Evolutionary conservation across 768 basidiomycete species (phyloP).

Genomic region (Mrakia gelida): DNA sequence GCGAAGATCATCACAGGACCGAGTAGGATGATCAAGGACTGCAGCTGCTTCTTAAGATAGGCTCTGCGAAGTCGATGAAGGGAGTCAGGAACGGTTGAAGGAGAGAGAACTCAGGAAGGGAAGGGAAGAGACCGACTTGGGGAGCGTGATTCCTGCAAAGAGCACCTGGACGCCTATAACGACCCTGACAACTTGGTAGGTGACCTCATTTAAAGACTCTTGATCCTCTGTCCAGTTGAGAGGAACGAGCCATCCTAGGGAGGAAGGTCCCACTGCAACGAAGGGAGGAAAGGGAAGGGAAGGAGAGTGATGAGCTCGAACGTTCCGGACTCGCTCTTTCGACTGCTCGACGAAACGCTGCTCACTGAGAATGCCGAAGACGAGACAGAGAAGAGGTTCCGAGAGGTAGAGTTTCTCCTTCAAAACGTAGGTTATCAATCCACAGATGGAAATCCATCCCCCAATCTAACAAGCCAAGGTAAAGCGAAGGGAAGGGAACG

Average conservation of each 20-base stretch:
- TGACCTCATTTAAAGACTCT: slow-evolving; percentile 29
- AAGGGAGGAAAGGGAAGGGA: not conserved
- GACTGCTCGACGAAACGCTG: not conserved
- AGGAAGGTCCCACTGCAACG: slow-evolving; percentile 41
- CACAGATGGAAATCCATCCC: slow-evolving; percentile 39
- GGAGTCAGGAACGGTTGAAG: not conserved
- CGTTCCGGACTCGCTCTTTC: too few species aligned
- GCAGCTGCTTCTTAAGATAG: slow-evolving; percentile 45
- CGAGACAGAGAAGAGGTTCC: slow-evolving; percentile 26
- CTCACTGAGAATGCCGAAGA: slow-evolving; percentile 40
- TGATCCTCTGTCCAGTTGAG: slow-evolving; percentile 40
- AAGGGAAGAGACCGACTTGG: slow-evolving; percentile 36
- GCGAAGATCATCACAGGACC: slow-evolving; percentile 47
- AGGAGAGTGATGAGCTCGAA: not conserved
- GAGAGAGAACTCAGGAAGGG: not conserved
- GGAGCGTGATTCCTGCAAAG: slow-evolving; percentile 42
- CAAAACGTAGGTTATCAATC: slow-evolving; percentile 43
- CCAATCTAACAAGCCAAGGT: slow-evolving; percentile 3
- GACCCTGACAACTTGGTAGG: slow-evolving; percentile 42
- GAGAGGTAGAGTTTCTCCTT: slow-evolving; percentile 45
- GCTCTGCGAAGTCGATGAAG: slow-evolving; percentile 33
- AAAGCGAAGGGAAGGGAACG: not conserved
- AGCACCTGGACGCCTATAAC: slow-evolving; percentile 48
- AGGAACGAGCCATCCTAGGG: slow-evolving; percentile 44
- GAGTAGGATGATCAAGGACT: too few species aligned